Conservation (phyloP, 2,329 filamentous ascomycete genomes). For the Alternaria consortialis region DNA sequence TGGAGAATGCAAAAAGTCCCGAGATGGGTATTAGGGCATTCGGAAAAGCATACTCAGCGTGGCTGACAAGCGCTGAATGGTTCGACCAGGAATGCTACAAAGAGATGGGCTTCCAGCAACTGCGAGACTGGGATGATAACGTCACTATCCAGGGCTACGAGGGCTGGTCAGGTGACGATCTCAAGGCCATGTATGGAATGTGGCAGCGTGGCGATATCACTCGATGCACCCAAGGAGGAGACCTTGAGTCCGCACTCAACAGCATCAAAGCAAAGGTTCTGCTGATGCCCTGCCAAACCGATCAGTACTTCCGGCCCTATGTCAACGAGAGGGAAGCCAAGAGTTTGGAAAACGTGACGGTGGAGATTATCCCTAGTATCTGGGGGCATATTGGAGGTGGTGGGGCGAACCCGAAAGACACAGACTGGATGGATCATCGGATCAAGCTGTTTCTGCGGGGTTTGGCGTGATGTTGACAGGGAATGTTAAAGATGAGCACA, state of each 20-base stretch:
- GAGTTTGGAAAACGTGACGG: slow-evolving; percentile 40
- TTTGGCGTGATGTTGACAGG: neutral
- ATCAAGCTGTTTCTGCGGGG: slow-evolving; percentile 23
- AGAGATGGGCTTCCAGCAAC: slow-evolving; percentile 37
- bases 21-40: slow-evolving; percentile 46
- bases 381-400: slow-evolving; percentile 56
- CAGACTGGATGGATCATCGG: slow-evolving; percentile 30
- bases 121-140: slow-evolving; percentile 42
- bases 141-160: slow-evolving; percentile 27
- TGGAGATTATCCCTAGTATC: slow-evolving; percentile 49
- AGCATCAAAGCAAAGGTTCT: slow-evolving; percentile 50
- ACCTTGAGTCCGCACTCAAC: slow-evolving; percentile 45
- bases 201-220: slow-evolving; percentile 55
- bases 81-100: slow-evolving; percentile 52
- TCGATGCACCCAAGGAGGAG: slow-evolving; percentile 36
- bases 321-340: slow-evolving; percentile 51
- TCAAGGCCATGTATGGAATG: slow-evolving; percentile 51
- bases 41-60: slow-evolving; percentile 51
- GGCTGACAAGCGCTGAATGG: slow-evolving; percentile 54
- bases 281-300: slow-evolving; percentile 53
- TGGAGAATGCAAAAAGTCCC: slow-evolving; percentile 56
- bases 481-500: neutral
- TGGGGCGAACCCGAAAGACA: slow-evolving; percentile 47
- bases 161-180: slow-evolving; percentile 49
- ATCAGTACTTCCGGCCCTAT: slow-evolving; percentile 54